Conservation (phyloP, 2,329 filamentous ascomycete species). For the Bipolaris cookei region DNA sequence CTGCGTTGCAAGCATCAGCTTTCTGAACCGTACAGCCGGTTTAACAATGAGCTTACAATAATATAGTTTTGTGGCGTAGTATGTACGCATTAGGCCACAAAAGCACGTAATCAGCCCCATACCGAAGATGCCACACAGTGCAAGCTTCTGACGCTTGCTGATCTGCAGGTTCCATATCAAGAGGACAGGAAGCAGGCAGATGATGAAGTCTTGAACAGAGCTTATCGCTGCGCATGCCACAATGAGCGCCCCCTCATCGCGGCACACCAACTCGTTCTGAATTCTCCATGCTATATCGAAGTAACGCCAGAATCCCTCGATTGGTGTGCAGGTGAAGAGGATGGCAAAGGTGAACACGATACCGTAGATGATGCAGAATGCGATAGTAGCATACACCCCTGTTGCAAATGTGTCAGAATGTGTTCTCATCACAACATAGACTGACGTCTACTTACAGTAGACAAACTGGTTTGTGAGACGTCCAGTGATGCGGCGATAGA, state of each 20-base stretch:
- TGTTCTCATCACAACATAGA: background rate
- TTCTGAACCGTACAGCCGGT: too few species aligned
- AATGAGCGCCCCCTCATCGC: conserved; percentile 49
- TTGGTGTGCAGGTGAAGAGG: conserved; percentile 48
- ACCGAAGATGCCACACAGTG: conserved; percentile 53
- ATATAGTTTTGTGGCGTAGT: conserved; percentile 45
- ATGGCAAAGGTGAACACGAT: conserved; percentile 48
- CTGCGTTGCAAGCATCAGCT: conserved; percentile 7
- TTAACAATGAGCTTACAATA: conserved; percentile 23
- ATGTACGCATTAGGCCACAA: conserved; percentile 48
- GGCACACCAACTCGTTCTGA: conserved; percentile 44
- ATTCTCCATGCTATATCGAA: conserved; percentile 44
- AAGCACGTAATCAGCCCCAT: conserved; percentile 51
- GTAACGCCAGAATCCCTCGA: conserved; percentile 51
- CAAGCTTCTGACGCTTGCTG: conserved; percentile 52
- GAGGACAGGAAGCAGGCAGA: conserved; percentile 52
- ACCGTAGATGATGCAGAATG: conserved; percentile 49
- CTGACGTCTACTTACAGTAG: conserved; percentile 26
- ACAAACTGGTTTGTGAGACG: conserved; percentile 46
- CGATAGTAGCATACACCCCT: conserved; percentile 46
- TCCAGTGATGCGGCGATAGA: conserved; percentile 53
- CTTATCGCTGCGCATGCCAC: conserved; percentile 50
- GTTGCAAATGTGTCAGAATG: background rate
- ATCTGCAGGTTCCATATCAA: conserved; percentile 55
- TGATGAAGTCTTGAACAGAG: conserved; percentile 50